Percentiles rank a stretch among this genome's conserved stretches.
Conservation (phyloP, 2,329 filamentous ascomycete genomes). For the Aspergillus sp. region DNA sequence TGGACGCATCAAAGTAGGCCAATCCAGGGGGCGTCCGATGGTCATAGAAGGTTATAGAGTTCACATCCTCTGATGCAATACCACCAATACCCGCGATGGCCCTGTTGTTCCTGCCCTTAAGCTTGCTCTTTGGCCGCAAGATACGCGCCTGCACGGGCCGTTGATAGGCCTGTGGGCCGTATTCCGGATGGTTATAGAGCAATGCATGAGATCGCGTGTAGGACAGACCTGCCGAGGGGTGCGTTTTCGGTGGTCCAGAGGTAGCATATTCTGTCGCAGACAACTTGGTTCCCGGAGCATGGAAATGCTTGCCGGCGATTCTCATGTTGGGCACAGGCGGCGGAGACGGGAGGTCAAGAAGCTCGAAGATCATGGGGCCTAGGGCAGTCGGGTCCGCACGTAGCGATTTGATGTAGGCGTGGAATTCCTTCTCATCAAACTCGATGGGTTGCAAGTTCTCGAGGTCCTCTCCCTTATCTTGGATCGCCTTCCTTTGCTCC, state of each 20-base stretch:
- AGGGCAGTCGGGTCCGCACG: constrained; percentile 40
- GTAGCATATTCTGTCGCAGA: constrained; percentile 38
- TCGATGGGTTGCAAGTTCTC: constrained; percentile 20
- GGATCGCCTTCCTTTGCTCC: constrained; percentile 31
- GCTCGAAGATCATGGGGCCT: constrained; percentile 46
- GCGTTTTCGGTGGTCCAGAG: constrained; percentile 52
- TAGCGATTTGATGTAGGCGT: constrained; percentile 40
- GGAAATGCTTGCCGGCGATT: constrained; percentile 29
- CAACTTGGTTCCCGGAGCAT: constrained; percentile 27
- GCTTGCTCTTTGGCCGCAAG: constrained; percentile 41
- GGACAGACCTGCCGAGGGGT: constrained; percentile 58
- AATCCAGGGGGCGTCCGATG: constrained; percentile 36
- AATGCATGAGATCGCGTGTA: constrained; percentile 52
- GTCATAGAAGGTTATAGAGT: constrained; percentile 26
- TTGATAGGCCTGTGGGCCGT: constrained; percentile 50
- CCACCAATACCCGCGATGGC: constrained; percentile 36
- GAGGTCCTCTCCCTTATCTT: constrained; percentile 35
- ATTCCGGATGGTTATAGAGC: constrained; percentile 53
- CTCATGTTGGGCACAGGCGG: constrained; percentile 32
- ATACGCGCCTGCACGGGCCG: constrained; percentile 53
- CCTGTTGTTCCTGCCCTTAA: constrained; percentile 24
- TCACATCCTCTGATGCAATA: constrained; percentile 34
- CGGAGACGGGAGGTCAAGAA: constrained; percentile 50
- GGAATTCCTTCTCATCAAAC: constrained; percentile 41
- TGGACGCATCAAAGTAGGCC: constrained; percentile 37